A percentile compares a stretch with the other conserved stretches of the same genome.
Evolutionary conservation across 73 alveolate species (phyloP).

Genomic region (Uronychia setigera): DNA sequence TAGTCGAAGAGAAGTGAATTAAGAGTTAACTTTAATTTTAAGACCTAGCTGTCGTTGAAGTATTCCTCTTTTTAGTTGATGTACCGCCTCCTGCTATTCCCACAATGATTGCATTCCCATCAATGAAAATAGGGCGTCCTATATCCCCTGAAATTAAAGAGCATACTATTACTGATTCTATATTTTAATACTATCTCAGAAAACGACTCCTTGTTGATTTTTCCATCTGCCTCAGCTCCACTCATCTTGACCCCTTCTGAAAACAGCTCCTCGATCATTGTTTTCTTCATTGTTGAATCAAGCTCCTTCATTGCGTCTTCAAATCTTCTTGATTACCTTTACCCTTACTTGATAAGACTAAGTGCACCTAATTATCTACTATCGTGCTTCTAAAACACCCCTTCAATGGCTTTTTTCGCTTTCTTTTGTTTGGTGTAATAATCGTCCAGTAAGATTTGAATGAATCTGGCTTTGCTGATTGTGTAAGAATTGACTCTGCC

Average conservation of each 20-base stretch:
- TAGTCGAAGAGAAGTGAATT: background rate
- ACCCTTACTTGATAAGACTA: background rate
- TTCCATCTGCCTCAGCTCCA: background rate
- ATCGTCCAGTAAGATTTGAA: background rate
- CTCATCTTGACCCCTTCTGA: background rate
- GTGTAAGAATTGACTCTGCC: background rate
- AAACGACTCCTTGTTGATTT: background rate
- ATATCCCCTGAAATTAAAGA: background rate
- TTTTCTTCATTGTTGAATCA: background rate
- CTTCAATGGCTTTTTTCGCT: background rate
- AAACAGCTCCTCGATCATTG: background rate
- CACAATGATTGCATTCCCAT: background rate
- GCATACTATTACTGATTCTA: background rate
- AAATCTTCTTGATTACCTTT: background rate
- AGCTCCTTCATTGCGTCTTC: background rate
- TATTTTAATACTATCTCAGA: background rate
- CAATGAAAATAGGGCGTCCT: background rate
- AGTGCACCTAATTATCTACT: background rate
- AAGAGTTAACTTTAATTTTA: too few species aligned
- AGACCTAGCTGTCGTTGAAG: background rate
- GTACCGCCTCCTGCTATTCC: background rate
- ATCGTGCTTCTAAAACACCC: background rate
- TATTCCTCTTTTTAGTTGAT: background rate
- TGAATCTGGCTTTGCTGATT: conserved; percentile 15
- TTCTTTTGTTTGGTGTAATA: too few species aligned